Evolutionary conservation across 257 asterid species (phyloP).

Genomic region (Nicotiana noctiflora): DNA sequence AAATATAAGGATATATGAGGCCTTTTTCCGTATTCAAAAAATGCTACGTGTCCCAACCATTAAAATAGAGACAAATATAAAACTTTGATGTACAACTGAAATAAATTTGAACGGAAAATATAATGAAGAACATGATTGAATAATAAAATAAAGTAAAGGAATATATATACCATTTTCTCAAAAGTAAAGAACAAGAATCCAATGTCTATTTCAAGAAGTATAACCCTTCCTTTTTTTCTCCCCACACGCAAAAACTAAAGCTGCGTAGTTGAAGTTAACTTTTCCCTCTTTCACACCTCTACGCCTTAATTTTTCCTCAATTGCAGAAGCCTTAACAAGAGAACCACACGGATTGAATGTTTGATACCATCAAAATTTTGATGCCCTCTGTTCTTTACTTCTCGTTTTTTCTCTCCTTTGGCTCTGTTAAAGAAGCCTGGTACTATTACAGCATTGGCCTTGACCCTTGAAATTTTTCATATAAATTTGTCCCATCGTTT

Average conservation of each 20-base stretch:
- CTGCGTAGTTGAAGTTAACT: background rate
- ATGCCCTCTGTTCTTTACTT: background rate
- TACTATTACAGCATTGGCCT: slow-evolving; percentile 20
- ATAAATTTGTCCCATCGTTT: background rate
- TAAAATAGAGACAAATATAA: too few species aligned
- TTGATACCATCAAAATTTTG: background rate
- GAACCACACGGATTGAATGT: background rate
- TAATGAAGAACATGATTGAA: too few species aligned
- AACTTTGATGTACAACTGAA: too few species aligned
- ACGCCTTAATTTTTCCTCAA: background rate
- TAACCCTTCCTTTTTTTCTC: background rate
- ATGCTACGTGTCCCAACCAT: too few species aligned
- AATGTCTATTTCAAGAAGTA: background rate
- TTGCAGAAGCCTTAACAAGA: background rate
- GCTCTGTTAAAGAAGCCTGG: slow-evolving; percentile 16
- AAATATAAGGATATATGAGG: too few species aligned
- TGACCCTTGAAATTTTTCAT: slow-evolving; percentile 8
- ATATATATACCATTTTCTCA: too few species aligned
- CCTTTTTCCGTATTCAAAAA: too few species aligned
- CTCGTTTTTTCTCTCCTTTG: background rate
- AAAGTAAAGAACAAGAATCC: slow-evolving; percentile 1
- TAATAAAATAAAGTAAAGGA: too few species aligned
- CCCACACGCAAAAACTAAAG: background rate
- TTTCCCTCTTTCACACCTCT: background rate
- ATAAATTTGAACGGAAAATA: too few species aligned